Evolutionary conservation across 805 yeast genomes (phyloP).

Genomic region (Ogataea populi-albae): DNA sequence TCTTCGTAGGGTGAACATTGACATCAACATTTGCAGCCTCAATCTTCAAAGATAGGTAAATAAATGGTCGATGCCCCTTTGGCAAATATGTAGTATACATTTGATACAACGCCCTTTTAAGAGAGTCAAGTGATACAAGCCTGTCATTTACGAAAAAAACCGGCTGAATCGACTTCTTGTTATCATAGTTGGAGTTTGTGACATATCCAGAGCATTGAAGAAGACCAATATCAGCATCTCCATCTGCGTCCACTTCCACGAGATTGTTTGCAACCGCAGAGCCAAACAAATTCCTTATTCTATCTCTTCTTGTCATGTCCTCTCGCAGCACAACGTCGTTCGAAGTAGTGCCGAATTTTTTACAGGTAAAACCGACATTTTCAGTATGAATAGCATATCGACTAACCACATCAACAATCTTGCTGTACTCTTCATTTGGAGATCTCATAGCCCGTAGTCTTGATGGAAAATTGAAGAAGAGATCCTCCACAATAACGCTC

Average conservation of each 20-base stretch:
- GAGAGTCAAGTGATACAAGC: constrained; percentile 77
- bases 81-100: constrained; percentile 69
- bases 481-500: constrained; percentile 77
- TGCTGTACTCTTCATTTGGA: constrained; percentile 69
- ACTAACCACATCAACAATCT: constrained; percentile 78
- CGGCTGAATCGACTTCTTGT: constrained; percentile 63
- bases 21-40: constrained; percentile 78
- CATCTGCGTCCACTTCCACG: constrained; percentile 43
- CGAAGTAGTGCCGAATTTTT: constrained; percentile 73
- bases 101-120: constrained; percentile 63
- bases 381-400: constrained; percentile 75
- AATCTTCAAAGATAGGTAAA: constrained; percentile 68
- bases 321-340: constrained; percentile 61
- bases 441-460: constrained; percentile 65
- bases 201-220: constrained; percentile 54
- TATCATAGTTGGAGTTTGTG: constrained; percentile 67
- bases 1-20: constrained; percentile 92
- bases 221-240: constrained; percentile 45
- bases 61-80: constrained; percentile 72
- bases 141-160: constrained; percentile 84
- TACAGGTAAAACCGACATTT: constrained; percentile 73
- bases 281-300: constrained; percentile 76
- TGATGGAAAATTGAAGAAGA: constrained; percentile 85
- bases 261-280: constrained; percentile 63
- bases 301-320: constrained; percentile 50